Conservation (phyloP, 352 stramenopile genomes). For the Phytophthora vignae region DNA sequence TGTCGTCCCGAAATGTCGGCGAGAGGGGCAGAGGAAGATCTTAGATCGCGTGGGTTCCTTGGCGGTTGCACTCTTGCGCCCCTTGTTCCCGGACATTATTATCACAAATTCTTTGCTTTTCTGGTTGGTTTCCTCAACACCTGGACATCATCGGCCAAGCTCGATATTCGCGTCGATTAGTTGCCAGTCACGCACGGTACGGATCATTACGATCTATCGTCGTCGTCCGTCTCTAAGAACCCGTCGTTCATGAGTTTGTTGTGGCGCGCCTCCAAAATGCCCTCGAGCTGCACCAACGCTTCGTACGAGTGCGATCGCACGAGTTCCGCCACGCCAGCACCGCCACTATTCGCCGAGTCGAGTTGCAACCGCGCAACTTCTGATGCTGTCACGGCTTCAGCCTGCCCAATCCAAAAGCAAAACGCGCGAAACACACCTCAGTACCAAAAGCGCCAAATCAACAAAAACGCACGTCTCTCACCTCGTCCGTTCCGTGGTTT, state of each 20-base stretch:
- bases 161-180: no score
- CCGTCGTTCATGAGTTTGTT: conserved; percentile 73
- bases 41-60: no score
- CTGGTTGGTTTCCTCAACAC: no score
- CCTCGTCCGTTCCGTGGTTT: conserved; percentile 9
- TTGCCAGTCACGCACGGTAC: no score
- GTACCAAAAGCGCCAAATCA: background rate
- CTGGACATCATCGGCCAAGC: no score
- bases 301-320: conserved; percentile 76
- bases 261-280: conserved; percentile 77
- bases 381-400: background rate
- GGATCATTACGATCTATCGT: background rate
- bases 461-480: background rate
- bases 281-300: conserved; percentile 74
- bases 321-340: conserved; percentile 22
- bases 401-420: background rate
- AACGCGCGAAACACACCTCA: background rate
- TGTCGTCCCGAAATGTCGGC: no score
- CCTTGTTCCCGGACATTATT: no score
- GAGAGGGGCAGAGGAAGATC: no score
- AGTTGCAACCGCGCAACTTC: conserved; percentile 20
- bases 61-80: no score
- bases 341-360: conserved; percentile 7
- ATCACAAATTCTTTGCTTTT: no score
- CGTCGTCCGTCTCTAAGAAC: conserved; percentile 15